Base-by-base conservation (phyloP, 345 rosid species). In the Luvunga scandens region DNA sequence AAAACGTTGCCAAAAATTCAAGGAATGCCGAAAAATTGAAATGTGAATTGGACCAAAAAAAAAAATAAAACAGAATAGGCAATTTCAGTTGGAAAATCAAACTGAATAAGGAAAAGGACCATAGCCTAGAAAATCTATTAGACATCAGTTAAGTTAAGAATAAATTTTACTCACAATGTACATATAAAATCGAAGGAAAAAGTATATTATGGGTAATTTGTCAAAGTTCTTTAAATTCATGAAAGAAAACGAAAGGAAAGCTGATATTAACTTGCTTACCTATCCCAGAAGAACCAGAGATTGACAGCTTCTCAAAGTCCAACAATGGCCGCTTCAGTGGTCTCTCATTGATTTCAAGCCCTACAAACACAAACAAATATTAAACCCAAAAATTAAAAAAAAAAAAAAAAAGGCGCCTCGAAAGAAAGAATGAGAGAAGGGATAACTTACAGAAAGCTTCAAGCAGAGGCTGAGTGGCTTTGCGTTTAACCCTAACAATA, bases 261-360 rank as follows among this genome's bases (percentile, higher is more conserved):
- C 6, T 21, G 1, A 63, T 24, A 2, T 9, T 1, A 16, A 1
- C 6, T 30, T 53, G 33, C 8, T n/a, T 72, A 92, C 96, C 91
- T 81, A 72, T 86, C 42, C 71, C 78, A 33, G 72, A 66, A 57
- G 91, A 83, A 71, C 81, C 81, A 19, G 86, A 79, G 31, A 94
- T 78, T 4, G 96, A 88, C 10, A 94, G 60, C 75, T 87, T 87
- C 72, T 83, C 85, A 27, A 91, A 88, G 67, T 91, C 91, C 78
- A 91, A 77, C 34, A 82, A 72, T 0, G 89, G 82, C 22, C 90
- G 88, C 86, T 94, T 94, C 33, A 74, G 60, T 13, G 96, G 93
- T 76, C 92, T 88, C 86, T 93, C 97, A 66, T 89, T 89, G 78
- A 93, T 90, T 87, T 94, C 97, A 70, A 94, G 86, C 95, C 94